phyloP scores from a whole-genome alignment of 1,284 basidiomycete species.

The Pterulicium gracile region DNA sequence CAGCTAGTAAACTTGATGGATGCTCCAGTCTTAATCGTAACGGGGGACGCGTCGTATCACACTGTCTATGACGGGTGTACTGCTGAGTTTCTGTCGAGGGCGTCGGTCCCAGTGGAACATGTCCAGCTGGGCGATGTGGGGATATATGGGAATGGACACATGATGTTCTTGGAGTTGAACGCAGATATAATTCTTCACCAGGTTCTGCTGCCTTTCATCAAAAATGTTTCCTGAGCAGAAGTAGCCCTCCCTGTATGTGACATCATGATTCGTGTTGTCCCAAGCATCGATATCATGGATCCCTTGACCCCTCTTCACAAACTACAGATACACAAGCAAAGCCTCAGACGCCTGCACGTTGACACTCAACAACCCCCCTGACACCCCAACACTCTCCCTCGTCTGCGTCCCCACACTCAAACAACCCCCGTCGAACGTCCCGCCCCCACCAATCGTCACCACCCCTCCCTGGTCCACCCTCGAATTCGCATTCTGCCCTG shows the following conservation, averaged over 20 bases:
- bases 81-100: slow-evolving; percentile 29
- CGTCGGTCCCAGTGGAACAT: slow-evolving; percentile 32
- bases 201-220: slow-evolving; percentile 6
- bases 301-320: too few relatives aligned
- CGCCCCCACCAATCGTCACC: slow-evolving; percentile 28
- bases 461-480: slow-evolving; percentile 22
- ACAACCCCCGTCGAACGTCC: slow-evolving; percentile 13
- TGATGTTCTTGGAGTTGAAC: slow-evolving; percentile 8
- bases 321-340: background rate
- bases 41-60: slow-evolving; percentile 37
- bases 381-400: slow-evolving; percentile 8
- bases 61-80: slow-evolving; percentile 34
- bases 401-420: background rate
- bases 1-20: slow-evolving; percentile 28
- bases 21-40: slow-evolving; percentile 34
- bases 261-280: too few relatives aligned
- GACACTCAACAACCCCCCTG: background rate
- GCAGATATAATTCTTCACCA: slow-evolving; percentile 5
- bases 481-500: slow-evolving; percentile 24
- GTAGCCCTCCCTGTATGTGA: background rate
- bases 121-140: slow-evolving; percentile 27
- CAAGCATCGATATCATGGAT: background rate
- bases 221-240: background rate
- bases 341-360: background rate
- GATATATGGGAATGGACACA: slow-evolving; percentile 23